A percentile compares a stretch with the other conserved stretches of the same genome.
These are phyloP conservation scores for Psilocybe tampanensis DNA, from an alignment of 768 basidiomycete species.

Conservation along the genomic window DNA sequence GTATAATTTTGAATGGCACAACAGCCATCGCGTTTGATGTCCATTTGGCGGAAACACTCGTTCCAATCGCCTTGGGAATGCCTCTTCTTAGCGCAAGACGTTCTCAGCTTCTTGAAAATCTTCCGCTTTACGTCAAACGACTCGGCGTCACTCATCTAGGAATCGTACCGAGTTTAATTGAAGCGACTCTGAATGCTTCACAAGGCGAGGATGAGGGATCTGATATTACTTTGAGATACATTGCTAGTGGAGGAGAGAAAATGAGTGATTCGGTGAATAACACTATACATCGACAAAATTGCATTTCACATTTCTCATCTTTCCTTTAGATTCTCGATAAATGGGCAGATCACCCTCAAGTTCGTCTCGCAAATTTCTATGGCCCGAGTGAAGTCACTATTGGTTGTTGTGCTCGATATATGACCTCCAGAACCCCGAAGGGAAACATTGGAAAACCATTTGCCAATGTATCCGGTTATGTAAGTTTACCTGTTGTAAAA, in stretches of 20 bases:
- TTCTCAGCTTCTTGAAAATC: conserved; percentile 44
- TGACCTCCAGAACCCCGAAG: conserved; percentile 40
- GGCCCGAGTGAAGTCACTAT: conserved; percentile 57
- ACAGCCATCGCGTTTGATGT: conserved; percentile 57
- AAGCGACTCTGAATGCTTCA: conserved; percentile 44
- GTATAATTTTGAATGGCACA: conserved; percentile 6
- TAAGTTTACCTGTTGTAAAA: conserved; percentile 18
- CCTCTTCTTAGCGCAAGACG: conserved; percentile 44
- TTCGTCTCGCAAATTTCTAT: conserved; percentile 52
- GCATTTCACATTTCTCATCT: neutral
- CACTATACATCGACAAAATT: neutral
- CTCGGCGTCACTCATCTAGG: conserved; percentile 50
- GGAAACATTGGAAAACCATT: conserved; percentile 48
- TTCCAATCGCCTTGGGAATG: conserved; percentile 45
- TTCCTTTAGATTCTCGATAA: conserved; percentile 40
- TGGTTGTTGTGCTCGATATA: conserved; percentile 48
- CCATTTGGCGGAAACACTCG: conserved; percentile 46
- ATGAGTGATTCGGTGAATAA: conserved; percentile 48
- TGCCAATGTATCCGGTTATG: conserved; percentile 36
- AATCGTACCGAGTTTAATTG: conserved; percentile 55
- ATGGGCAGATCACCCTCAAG: conserved; percentile 47
- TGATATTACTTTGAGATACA: conserved; percentile 39
- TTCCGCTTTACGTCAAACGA: conserved; percentile 36
- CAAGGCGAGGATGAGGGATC: conserved; percentile 21
- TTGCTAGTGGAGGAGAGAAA: conserved; percentile 55